These are phyloP conservation scores for Malassezia sympodialis DNA, from an alignment of 1,284 basidiomycete genomes.

Conservation along the genomic window DNA sequence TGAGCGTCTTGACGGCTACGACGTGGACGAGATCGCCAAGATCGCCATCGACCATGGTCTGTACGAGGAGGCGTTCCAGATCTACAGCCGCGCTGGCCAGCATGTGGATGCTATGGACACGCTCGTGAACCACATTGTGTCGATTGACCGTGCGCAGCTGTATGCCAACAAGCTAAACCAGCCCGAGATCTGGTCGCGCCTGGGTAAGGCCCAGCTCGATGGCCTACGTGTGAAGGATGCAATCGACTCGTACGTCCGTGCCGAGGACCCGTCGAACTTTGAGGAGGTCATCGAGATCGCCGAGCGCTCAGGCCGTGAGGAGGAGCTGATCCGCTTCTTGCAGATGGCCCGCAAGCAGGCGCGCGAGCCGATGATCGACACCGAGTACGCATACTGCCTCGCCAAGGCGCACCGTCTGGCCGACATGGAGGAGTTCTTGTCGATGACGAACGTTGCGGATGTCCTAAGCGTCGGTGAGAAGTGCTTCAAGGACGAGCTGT, in stretches of 20 bases:
- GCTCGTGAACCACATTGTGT: constrained; percentile 94
- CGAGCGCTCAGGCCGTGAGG: constrained; percentile 89
- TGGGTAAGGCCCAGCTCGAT: constrained; percentile 98
- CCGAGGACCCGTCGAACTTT: constrained; percentile 90
- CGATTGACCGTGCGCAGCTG: constrained; percentile 88
- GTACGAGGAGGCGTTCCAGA: constrained; percentile 79
- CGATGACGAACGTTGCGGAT: constrained; percentile 98
- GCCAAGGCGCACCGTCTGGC: constrained; percentile 45
- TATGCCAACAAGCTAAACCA: constrained; percentile 94
- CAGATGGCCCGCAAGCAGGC: constrained; percentile 99
- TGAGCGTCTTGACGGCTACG: constrained; percentile 92
- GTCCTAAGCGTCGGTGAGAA: constrained; percentile 93
- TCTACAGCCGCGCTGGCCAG: constrained; percentile 44
- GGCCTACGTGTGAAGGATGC: constrained; percentile 96
- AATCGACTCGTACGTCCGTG: constrained; percentile 98
- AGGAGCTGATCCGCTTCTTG: constrained; percentile 90
- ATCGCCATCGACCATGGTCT: constrained; percentile 94
- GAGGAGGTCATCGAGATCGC: constrained; percentile 94
- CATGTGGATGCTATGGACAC: constrained; percentile 76
- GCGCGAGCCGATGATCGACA: constrained; percentile 95
- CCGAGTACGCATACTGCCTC: constrained; percentile 53
- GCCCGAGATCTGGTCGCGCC: constrained; percentile 90
- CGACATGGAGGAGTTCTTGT: constrained; percentile 93
- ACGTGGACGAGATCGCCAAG: constrained; percentile 85
- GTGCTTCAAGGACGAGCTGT: constrained; percentile 96